Base-by-base conservation (phyloP, 768 basidiomycete species). In the Melanogaster broomeanus region DNA sequence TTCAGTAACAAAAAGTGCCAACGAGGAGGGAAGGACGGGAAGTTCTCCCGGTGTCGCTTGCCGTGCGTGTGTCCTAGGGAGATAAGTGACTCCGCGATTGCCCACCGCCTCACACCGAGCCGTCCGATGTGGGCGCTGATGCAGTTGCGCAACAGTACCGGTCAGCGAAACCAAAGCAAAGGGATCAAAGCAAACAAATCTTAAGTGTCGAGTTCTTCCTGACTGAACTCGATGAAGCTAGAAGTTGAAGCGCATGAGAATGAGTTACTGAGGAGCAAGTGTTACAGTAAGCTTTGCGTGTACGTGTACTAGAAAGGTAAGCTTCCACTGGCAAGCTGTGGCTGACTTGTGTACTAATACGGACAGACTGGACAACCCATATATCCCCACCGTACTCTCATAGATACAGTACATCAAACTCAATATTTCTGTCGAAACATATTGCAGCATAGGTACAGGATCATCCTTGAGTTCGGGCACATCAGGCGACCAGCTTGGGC, bases 41-140 rank as follows among this genome's bases (percentile, higher is more conserved):
- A 42, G 38, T 59, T 38, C 55, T 54, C n/a, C n/a, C 53, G 44
- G 55, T 56, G 64, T 67, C 58, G 65, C 59, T 56, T 69, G 67
- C 58, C 55, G 67, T n/a, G n/a, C n/a, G n/a, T 48, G 67, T 66
- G 66, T 60, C 47, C 48, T 31, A 37, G 49, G 40, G 42, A 33
- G 63, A 61, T 50, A 42, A 45, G 42, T 42, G 46, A 33, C 25
- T 19, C 49, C 54, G 42, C n/a, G 27, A 52, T 60, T 47, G 56
- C 21, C 42, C 53, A 49, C 63, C 48, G 24, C 46, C 42, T 48
- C 54, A 42, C 59, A 49, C 42, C 27, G 40, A 51, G 45, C 57
- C n/a, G 51, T 56, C 49, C 64, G 58, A 52, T n/a, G 53, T 55
- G 42, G 45, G 49, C 37, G 45, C 64, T 41, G 37, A 52, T 65